These are phyloP conservation scores for Tephrocybe sp. DNA, from an alignment of 768 basidiomycete species.

Conservation along the genomic window DNA sequence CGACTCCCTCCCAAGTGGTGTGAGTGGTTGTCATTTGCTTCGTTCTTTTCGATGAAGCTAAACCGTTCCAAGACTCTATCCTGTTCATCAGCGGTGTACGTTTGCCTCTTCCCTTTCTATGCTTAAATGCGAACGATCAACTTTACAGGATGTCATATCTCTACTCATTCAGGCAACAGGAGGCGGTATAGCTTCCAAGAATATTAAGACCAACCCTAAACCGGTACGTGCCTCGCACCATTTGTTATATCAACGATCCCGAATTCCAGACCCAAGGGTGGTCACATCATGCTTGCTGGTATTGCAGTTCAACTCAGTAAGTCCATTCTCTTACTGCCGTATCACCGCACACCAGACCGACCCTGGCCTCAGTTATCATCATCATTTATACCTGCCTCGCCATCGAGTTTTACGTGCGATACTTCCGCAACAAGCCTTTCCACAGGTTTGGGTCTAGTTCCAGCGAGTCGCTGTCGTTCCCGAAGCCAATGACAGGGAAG, in stretches of 20 bases:
- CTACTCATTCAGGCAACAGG: constrained; percentile 67
- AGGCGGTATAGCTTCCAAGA: constrained; percentile 46
- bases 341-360: not conserved
- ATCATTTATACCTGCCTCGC: constrained; percentile 39
- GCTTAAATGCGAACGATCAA: not conserved
- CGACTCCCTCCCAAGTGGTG: constrained; percentile 43
- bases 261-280: constrained; percentile 18
- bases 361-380: constrained; percentile 37
- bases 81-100: constrained; percentile 38
- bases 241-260: not conserved
- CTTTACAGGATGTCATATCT: constrained; percentile 50
- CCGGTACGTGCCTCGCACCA: constrained; percentile 12
- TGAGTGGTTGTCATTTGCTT: constrained; percentile 19
- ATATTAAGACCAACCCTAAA: constrained; percentile 17
- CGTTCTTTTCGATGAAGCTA: not conserved
- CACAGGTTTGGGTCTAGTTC: constrained; percentile 7
- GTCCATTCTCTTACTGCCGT: constrained; percentile 6
- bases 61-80: constrained; percentile 31
- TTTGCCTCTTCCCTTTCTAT: not conserved
- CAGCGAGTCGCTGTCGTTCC: constrained; percentile 1
- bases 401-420: constrained; percentile 47
- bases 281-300: constrained; percentile 55
- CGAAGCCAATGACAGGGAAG: constrained; percentile 14
- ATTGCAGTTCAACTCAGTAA: constrained; percentile 58
- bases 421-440: constrained; percentile 34